A percentile compares a stretch with the other conserved stretches of the same genome.
Evolutionary conservation across 805 yeast species (phyloP).

Genomic region (Yamadazyma philogaea): DNA sequence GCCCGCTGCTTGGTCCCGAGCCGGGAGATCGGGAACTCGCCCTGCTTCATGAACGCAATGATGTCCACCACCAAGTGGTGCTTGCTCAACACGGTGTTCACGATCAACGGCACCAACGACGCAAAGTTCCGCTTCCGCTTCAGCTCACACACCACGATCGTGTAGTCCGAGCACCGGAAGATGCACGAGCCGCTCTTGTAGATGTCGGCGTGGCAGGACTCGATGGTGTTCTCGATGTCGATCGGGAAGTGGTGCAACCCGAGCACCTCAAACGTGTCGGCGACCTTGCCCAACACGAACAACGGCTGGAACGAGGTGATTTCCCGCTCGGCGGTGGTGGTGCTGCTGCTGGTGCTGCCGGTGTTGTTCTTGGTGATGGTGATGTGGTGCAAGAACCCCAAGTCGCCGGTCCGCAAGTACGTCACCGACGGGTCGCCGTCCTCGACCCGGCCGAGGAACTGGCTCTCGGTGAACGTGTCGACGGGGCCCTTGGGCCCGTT

Average conservation of each 20-base stretch:
- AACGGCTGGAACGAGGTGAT: conserved; percentile 62
- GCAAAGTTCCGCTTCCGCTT: conserved; percentile 52
- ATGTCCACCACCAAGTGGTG: conserved; percentile 84
- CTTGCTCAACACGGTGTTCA: conserved; percentile 69
- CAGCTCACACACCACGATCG: conserved; percentile 71
- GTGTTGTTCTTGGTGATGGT: conserved; percentile 38
- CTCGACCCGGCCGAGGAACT: conserved; percentile 60
- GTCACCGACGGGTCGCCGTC: conserved; percentile 57
- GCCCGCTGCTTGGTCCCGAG: conserved; percentile 77
- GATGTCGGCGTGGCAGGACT: conserved; percentile 50
- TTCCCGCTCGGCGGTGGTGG: conserved; percentile 14
- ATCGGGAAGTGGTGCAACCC: conserved; percentile 89
- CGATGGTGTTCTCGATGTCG: conserved; percentile 64
- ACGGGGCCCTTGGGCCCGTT: conserved; percentile 50
- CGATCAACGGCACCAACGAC: conserved; percentile 78
- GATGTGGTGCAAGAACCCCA: conserved; percentile 86
- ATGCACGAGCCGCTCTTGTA: conserved; percentile 61
- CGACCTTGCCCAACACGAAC: conserved; percentile 78
- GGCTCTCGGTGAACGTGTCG: conserved; percentile 48
- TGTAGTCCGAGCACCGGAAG: conserved; percentile 77
- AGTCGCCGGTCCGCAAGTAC: conserved; percentile 87
- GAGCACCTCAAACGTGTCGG: conserved; percentile 84
- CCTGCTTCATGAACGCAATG: conserved; percentile 70
- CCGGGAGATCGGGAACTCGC: conserved; percentile 65
- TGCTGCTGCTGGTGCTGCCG: neutral